These are phyloP conservation scores for Linnemannia hyalina DNA, from an alignment of 192 early-diverging fungal genomes.

Conservation along the genomic window DNA sequence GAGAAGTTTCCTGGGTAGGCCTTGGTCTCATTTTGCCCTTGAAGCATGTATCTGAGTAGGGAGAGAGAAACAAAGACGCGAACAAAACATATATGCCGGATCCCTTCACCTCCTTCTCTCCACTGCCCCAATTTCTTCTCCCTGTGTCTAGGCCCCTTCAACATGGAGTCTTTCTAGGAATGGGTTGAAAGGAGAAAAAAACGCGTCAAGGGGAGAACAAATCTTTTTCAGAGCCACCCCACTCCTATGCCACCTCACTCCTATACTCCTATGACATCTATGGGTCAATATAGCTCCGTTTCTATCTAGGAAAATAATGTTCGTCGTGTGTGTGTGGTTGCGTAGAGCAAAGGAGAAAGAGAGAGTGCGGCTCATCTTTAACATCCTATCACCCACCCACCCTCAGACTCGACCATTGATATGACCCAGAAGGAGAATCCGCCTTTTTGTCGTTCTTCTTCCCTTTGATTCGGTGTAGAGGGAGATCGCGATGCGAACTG, in stretches of 20 bases:
- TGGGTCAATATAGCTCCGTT: background rate
- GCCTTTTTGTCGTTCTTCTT: background rate
- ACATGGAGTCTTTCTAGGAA: background rate
- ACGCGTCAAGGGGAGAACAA: background rate
- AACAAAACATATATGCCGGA: background rate
- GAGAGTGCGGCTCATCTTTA: background rate
- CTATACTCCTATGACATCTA: background rate
- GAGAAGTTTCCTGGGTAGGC: no score
- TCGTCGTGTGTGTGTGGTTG: background rate
- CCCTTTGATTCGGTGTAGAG: background rate
- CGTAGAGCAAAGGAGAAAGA: background rate
- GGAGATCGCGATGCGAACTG: background rate
- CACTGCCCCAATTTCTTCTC: background rate
- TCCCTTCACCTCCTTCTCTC: background rate
- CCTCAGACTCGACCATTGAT: background rate
- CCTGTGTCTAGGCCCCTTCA: background rate
- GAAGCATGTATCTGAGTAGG: no score
- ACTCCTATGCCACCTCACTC: background rate
- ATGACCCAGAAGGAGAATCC: background rate
- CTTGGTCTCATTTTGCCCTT: no score
- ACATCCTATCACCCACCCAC: background rate
- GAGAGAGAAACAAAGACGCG: background rate
- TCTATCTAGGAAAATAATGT: background rate
- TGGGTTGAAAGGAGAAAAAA: background rate
- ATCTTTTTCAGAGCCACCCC: background rate